phyloP scores from a whole-genome alignment of 129 eudicot species.

The Centrapalus pauciflorus region DNA sequence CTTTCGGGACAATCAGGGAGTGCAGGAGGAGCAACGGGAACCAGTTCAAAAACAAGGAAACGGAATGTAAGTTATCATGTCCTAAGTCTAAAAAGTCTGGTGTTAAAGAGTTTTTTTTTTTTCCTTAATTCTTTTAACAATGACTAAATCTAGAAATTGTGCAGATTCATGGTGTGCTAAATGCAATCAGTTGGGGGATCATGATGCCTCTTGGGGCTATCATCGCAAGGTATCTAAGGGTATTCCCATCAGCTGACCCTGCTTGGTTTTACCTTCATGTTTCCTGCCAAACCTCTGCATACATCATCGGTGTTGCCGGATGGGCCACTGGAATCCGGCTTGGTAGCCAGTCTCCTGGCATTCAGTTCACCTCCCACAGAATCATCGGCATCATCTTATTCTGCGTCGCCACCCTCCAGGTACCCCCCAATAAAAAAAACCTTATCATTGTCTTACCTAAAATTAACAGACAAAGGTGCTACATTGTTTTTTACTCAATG shows the following conservation, averaged over 20 bases:
- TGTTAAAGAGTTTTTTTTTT: neutral
- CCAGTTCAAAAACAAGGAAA: constrained; percentile 40
- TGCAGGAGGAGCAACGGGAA: constrained; percentile 35
- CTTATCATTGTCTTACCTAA: constrained; percentile 18
- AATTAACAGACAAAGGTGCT: constrained; percentile 13
- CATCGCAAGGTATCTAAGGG: constrained; percentile 69
- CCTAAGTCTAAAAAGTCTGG: neutral
- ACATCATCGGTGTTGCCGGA: constrained; percentile 74
- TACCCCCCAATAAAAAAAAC: constrained; percentile 9
- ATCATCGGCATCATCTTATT: constrained; percentile 64
- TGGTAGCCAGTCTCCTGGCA: constrained; percentile 65
- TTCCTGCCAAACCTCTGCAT: constrained; percentile 65
- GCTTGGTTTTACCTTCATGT: constrained; percentile 94
- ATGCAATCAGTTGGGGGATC: constrained; percentile 80
- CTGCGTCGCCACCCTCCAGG: constrained; percentile 78
- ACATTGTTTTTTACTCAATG: too few relatives aligned
- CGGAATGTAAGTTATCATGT: constrained; percentile 45
- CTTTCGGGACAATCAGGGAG: constrained; percentile 44
- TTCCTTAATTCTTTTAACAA: too few relatives aligned
- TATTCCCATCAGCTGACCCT: constrained; percentile 69
- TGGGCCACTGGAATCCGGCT: constrained; percentile 85
- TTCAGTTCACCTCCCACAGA: constrained; percentile 59
- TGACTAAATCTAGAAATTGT: neutral
- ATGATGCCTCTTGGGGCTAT: constrained; percentile 76
- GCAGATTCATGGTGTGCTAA: constrained; percentile 79